Percentiles rank a stretch among this genome's conserved stretches.
These are phyloP conservation scores for Tuber indicum DNA, from an alignment of 495 filamentous ascomycete species.

Conservation along the genomic window DNA sequence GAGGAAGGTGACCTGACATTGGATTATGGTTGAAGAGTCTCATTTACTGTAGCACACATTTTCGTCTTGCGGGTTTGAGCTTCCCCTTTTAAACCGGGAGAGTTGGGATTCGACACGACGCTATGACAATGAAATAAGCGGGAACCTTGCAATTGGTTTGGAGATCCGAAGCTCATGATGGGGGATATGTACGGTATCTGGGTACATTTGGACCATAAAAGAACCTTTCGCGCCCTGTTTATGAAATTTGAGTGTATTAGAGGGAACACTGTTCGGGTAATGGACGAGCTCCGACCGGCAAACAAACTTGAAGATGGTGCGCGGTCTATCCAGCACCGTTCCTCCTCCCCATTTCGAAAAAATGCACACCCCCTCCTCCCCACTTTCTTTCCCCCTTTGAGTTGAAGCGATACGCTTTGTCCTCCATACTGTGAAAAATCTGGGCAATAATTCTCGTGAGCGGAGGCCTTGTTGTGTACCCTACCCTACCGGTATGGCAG, in stretches of 20 bases:
- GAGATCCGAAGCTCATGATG: neutral
- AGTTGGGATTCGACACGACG: neutral
- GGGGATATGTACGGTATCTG: neutral
- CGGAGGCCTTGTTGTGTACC: neutral
- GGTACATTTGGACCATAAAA: neutral
- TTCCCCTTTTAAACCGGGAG: neutral
- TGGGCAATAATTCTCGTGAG: neutral
- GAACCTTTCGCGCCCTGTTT: neutral
- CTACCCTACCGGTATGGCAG: neutral
- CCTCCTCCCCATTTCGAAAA: neutral
- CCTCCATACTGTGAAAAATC: neutral
- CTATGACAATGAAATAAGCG: neutral
- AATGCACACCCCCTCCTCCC: neutral
- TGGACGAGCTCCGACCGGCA: neutral
- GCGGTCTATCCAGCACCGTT: neutral
- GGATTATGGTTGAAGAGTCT: neutral
- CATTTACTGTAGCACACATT: neutral
- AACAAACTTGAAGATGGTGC: neutral
- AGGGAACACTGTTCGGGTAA: neutral
- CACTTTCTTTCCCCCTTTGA: neutral
- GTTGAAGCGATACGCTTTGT: neutral
- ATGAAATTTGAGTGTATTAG: neutral
- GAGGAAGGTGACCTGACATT: neutral
- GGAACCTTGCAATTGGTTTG: conserved; percentile 2
- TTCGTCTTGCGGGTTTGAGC: neutral